phyloP scores from a whole-genome alignment of 192 early-diverging fungal species.

The Geranomyces michiganensis region DNA sequence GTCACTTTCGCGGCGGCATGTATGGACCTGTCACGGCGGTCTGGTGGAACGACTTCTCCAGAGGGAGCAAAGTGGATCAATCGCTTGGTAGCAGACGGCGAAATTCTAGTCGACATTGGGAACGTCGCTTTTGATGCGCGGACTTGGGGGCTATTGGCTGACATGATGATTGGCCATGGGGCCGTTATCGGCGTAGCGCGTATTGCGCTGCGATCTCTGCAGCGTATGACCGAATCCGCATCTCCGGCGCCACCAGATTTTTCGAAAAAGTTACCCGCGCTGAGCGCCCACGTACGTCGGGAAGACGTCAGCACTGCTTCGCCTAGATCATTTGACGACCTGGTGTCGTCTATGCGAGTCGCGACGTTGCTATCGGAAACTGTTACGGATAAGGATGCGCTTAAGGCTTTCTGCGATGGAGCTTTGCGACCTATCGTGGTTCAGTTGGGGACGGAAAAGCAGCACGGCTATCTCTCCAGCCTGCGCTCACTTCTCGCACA shows the following conservation, averaged over 20 bases:
- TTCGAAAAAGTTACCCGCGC: neutral
- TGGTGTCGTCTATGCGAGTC: neutral
- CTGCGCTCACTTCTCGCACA: neutral
- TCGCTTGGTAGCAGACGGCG: conserved; percentile 1
- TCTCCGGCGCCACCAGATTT: neutral
- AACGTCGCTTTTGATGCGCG: neutral
- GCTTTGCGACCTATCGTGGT: neutral
- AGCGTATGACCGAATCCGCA: neutral
- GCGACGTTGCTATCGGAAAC: neutral
- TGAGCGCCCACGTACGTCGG: neutral
- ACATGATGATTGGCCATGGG: neutral
- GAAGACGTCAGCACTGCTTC: neutral
- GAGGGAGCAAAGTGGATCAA: conserved; percentile 4
- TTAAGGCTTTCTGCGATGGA: conserved; percentile 2
- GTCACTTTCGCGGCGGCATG: neutral
- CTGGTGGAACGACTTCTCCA: neutral
- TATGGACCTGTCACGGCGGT: neutral
- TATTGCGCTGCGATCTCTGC: neutral
- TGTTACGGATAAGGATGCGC: neutral
- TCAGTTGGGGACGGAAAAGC: neutral
- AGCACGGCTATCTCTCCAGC: neutral
- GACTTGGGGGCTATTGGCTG: neutral
- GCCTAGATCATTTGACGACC: neutral
- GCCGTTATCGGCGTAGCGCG: neutral
- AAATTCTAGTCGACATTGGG: neutral